phyloP scores from a whole-genome alignment of 352 stramenopile genomes.

The Pseudoperonospora humuli region DNA sequence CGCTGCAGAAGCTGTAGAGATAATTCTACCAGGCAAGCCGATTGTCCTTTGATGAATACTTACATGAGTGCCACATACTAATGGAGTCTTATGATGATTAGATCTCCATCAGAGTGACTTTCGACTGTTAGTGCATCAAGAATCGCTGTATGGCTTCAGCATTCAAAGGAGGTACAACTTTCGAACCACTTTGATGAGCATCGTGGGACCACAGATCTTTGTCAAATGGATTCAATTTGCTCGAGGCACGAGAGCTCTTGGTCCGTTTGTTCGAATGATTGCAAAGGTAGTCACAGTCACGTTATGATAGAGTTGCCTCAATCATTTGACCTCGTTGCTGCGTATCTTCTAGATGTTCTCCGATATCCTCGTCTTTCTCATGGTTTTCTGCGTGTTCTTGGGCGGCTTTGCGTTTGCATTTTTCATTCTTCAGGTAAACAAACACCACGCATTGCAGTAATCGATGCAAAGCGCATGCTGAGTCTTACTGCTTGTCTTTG shows the following conservation, averaged over 20 bases:
- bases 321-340: no score
- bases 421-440: slow-evolving; percentile 77
- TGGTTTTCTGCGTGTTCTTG: slow-evolving; percentile 70
- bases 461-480: no score
- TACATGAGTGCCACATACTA: no score
- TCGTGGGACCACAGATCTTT: slow-evolving; percentile 70
- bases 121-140: slow-evolving; percentile 47
- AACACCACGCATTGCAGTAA: no score
- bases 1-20: no score
- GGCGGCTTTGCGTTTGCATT: slow-evolving; percentile 66
- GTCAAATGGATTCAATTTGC: slow-evolving; percentile 80
- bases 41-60: no score
- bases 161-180: no score
- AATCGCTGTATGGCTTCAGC: slow-evolving; percentile 47
- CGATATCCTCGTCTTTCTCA: slow-evolving; percentile 64
- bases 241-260: slow-evolving; percentile 51
- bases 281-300: no score
- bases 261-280: slow-evolving; percentile 81
- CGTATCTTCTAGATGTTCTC: slow-evolving; percentile 57
- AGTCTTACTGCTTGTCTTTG: no score
- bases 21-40: background rate
- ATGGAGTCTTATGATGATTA: no score
- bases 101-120: slow-evolving; percentile 30
- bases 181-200: no score
- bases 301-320: no score